Evolutionary conservation across 225 moss, liverwort and hornwort species (phyloP).

Genomic region (Pleurozium schreberi): DNA sequence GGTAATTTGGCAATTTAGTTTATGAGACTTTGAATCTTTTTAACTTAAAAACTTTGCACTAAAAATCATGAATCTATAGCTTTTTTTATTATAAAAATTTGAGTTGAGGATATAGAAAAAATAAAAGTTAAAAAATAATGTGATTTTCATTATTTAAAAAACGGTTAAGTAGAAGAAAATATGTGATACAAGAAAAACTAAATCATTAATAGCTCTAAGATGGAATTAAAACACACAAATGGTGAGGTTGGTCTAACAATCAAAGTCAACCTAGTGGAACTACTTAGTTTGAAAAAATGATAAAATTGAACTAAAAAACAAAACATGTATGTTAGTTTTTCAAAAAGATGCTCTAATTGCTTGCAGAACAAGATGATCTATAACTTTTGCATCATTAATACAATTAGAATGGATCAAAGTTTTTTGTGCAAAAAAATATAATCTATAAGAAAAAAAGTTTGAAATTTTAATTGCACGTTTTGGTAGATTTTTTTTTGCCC

Average conservation of each 20-base stretch:
- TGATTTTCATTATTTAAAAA: background rate
- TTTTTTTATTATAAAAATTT: background rate
- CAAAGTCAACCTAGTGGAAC: background rate
- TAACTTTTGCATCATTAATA: background rate
- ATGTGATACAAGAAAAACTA: background rate
- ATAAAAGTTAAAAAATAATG: too few relatives aligned
- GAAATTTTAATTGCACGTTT: too few relatives aligned
- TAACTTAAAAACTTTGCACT: too few relatives aligned
- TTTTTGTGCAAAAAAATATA: background rate
- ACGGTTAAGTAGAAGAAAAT: background rate
- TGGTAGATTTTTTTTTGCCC: too few relatives aligned
- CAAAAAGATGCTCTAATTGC: background rate
- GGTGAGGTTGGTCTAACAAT: background rate
- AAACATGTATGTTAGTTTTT: too few relatives aligned
- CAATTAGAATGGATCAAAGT: background rate
- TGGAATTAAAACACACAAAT: background rate
- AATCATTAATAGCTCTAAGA: background rate
- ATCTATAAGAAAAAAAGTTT: background rate
- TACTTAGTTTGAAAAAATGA: too few relatives aligned
- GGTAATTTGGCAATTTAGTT: too few relatives aligned
- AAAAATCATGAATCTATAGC: background rate
- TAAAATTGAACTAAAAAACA: too few relatives aligned
- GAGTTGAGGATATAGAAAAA: background rate
- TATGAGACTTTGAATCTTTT: background rate
- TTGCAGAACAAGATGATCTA: rapidly evolving